Base-by-base conservation (phyloP, 148 eudicot genomes). In the Rhododendron kiyosumense region DNA sequence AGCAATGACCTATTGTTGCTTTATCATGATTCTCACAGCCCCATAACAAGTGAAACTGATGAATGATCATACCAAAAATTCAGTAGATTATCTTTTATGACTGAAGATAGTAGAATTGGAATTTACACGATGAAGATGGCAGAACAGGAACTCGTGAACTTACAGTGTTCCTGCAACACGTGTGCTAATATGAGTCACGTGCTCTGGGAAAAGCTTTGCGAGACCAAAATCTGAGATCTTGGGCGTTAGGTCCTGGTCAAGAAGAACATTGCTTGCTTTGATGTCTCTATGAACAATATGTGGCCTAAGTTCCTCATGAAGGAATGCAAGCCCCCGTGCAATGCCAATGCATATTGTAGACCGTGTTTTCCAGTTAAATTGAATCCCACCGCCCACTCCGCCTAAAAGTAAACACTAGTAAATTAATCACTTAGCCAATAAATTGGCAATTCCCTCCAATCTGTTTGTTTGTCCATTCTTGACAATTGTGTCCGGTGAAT, bases 141-240 rank as follows among this genome's bases (percentile, higher is more conserved):
- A 52, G 9, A 71, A 77, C 46, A n/a, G 63, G 61, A 78, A 83
- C 46, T 34, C 10, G 73, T 12, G 79, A 86, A 92, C 99, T 94
- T 86, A 96, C 99, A 91, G 78, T 14, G 99, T 96, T 87, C 99
- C 99, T 1, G 98, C 98, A 61, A 96, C 93, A 90, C 90, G 93
- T 26, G 99, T 96, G 83, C 96, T 96, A 79, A 96, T 86, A 90
- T 96, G 98, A 45, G 96, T 96, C 88, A 91, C 82, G 36, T 90
- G 85, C 10, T 88, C 57, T 22, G 95, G 96, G 67, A 96, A 91
- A 87, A 96, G 96, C 90, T 95, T 96, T 51, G 99, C 99, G 71
- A 96, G 93, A 67, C 99, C 99, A 87, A 96, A 96, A 92, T 96
- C 98, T 11, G 99, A 89, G 85, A 96, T 93, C 85, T 93, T 95